Percentiles rank a stretch among this genome's conserved stretches.
phyloP scores from a whole-genome alignment of 768 basidiomycete species.

The Boletus sp. region DNA sequence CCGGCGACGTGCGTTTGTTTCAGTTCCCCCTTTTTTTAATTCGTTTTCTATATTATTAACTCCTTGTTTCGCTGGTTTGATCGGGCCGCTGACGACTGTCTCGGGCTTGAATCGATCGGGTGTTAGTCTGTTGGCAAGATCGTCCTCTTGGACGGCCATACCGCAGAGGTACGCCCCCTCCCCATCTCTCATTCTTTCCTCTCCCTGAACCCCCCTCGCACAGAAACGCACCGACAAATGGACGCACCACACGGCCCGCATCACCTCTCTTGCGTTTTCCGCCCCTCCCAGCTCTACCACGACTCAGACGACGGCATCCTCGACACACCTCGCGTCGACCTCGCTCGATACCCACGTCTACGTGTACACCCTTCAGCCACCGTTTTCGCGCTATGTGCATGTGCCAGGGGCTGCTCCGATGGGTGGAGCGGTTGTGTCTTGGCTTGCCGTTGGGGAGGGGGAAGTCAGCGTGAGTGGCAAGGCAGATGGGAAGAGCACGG shows the following conservation, averaged over 20 bases:
- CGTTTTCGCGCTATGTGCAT: conserved; percentile 62
- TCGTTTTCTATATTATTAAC: too few species aligned
- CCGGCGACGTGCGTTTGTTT: conserved; percentile 70
- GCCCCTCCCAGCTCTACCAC: conserved; percentile 33
- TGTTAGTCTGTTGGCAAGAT: conserved; percentile 77
- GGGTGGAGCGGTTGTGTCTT: conserved; percentile 78
- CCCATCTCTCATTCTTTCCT: not conserved
- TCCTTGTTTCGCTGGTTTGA: not conserved
- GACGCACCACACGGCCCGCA: conserved; percentile 81
- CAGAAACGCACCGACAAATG: conserved; percentile 73
- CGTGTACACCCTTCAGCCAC: conserved; percentile 73
- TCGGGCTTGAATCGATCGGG: not conserved
- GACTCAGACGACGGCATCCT: not conserved
- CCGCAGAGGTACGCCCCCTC: conserved; percentile 47
- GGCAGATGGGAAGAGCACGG: conserved; percentile 36
- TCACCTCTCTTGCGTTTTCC: conserved; percentile 56
- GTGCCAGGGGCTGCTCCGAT: conserved; percentile 86
- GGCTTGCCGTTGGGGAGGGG: conserved; percentile 40
- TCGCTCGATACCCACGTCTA: conserved; percentile 94
- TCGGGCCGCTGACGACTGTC: not conserved
- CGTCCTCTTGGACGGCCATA: conserved; percentile 66
- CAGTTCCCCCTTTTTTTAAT: not conserved
- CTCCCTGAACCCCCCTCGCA: not conserved
- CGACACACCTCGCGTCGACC: conserved; percentile 74
- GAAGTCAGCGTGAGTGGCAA: conserved; percentile 5